Evolutionary conservation across 306 rosid species (phyloP).

Genomic region (Ormosia semicastrata): DNA sequence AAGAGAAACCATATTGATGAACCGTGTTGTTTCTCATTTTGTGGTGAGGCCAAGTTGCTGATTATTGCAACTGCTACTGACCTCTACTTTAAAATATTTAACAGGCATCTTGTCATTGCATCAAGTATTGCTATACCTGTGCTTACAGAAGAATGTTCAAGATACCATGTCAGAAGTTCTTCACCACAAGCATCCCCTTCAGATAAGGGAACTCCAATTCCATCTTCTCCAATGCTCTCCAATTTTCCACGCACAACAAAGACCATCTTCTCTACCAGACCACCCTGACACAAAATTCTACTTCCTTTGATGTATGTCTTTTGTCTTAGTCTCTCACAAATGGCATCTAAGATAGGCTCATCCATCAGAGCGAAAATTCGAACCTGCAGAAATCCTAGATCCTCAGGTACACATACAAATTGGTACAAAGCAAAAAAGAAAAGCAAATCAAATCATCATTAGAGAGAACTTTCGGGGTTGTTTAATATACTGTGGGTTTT

Average conservation of each 20-base stretch:
- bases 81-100: neutral
- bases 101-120: neutral
- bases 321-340: conserved; percentile 68
- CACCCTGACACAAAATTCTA: conserved; percentile 48
- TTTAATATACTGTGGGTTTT: neutral
- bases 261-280: conserved; percentile 76
- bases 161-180: conserved; percentile 80
- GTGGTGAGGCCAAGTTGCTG: neutral
- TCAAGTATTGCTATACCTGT: conserved; percentile 44
- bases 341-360: conserved; percentile 68
- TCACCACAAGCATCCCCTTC: conserved; percentile 88
- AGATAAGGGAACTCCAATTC: conserved; percentile 38
- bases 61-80: neutral
- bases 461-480: neutral
- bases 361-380: conserved; percentile 74
- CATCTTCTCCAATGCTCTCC: conserved; percentile 68
- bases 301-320: conserved; percentile 79
- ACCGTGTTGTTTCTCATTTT: neutral
- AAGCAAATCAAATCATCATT: neutral
- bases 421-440: neutral
- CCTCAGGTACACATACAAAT: neutral
- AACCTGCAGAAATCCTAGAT: conserved; percentile 46
- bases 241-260: conserved; percentile 75
- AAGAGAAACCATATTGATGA: conserved; percentile 18
- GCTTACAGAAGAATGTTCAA: conserved; percentile 74